These are phyloP conservation scores for Gossypium lobatum DNA, from an alignment of 441 rosid species.

Conservation along the genomic window DNA sequence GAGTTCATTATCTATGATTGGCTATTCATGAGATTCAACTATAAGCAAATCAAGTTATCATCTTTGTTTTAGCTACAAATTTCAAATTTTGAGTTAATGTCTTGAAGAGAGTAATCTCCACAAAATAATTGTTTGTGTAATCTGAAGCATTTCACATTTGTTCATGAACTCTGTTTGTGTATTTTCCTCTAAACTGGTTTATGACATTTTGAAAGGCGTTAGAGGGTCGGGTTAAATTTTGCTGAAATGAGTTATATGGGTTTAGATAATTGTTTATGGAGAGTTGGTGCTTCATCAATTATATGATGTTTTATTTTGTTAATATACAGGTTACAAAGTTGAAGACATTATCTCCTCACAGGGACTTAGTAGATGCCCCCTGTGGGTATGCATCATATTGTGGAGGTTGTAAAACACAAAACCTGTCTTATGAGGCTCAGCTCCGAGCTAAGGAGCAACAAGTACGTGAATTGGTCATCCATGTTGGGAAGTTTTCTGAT, in stretches of 20 bases:
- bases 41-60: not conserved
- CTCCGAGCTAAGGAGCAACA: constrained; percentile 78
- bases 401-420: constrained; percentile 91
- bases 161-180: not conserved
- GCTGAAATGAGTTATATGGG: not conserved
- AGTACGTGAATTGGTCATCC: constrained; percentile 54
- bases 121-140: not conserved
- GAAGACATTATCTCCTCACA: constrained; percentile 61
- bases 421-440: constrained; percentile 75
- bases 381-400: constrained; percentile 80
- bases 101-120: not conserved
- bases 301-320: constrained; percentile 11
- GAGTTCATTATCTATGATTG: not conserved
- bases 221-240: not conserved
- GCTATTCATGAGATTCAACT: not conserved
- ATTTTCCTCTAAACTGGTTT: not conserved
- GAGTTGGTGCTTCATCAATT: not conserved
- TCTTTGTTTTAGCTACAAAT: not conserved
- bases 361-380: constrained; percentile 76
- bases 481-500: constrained; percentile 65
- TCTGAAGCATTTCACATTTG: not conserved
- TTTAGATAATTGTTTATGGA: not conserved
- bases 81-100: not conserved
- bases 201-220: not conserved
- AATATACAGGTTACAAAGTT: constrained; percentile 54